Evolutionary conservation across 2,329 filamentous ascomycete genomes (phyloP).

Genomic region (Colletotrichum sp.): DNA sequence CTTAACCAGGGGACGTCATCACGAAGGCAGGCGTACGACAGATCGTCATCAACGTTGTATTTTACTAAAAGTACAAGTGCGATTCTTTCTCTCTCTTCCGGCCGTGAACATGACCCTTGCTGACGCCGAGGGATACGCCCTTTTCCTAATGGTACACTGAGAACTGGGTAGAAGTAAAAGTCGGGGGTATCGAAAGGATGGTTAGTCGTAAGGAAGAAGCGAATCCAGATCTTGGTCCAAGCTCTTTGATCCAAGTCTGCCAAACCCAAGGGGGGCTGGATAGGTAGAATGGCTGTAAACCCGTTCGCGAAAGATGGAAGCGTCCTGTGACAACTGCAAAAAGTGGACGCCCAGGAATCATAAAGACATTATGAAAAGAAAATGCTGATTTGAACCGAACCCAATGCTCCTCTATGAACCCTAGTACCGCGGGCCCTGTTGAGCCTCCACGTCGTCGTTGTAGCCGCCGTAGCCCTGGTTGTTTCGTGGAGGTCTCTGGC

Average conservation of each 20-base stretch:
- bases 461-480: conserved; percentile 39
- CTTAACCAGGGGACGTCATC: background rate
- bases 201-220: background rate
- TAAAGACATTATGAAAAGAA: conserved; percentile 21
- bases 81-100: background rate
- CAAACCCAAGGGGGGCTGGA: background rate
- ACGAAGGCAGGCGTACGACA: background rate
- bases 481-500: conserved; percentile 21
- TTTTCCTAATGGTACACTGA: conserved; percentile 12
- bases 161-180: conserved; percentile 10
- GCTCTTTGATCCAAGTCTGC: background rate
- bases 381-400: background rate
- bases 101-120: background rate
- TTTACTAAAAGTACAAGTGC: background rate
- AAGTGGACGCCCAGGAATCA: conserved; percentile 4
- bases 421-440: conserved; percentile 33
- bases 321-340: background rate
- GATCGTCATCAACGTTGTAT: background rate
- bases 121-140: background rate
- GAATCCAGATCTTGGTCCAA: background rate
- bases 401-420: background rate
- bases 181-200: conserved; percentile 21
- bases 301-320: background rate
- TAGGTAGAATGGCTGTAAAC: background rate
- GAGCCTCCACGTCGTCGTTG: conserved; percentile 37